Conservation (phyloP, 2,329 filamentous ascomycete genomes). For the Ophiostoma tasmaniense region DNA sequence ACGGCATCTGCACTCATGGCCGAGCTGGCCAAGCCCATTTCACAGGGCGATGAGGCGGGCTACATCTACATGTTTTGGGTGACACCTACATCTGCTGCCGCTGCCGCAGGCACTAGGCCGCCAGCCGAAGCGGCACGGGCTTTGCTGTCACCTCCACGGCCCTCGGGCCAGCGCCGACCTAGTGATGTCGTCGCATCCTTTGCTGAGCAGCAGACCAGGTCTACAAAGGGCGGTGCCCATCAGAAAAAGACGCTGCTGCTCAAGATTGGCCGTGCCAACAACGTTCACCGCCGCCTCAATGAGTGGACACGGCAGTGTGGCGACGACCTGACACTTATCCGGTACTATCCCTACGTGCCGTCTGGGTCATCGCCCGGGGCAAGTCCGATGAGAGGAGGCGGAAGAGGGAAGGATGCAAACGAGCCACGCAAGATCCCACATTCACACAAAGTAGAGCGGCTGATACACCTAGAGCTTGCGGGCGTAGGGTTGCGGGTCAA, state of each 20-base stretch:
- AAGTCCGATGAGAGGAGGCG: background rate
- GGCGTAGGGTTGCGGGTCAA: conserved; percentile 45
- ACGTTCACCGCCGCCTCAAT: conserved; percentile 83
- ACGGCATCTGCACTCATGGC: conserved; percentile 62
- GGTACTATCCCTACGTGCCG: conserved; percentile 79
- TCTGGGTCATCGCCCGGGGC: conserved; percentile 23
- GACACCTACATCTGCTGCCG: conserved; percentile 54
- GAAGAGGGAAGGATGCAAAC: background rate
- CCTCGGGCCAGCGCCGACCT: conserved; percentile 35
- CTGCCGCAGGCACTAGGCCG: conserved; percentile 44
- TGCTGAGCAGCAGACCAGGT: conserved; percentile 27
- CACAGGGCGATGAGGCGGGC: conserved; percentile 66
- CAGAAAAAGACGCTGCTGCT: conserved; percentile 34
- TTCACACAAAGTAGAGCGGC: conserved; percentile 76
- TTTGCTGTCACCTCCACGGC: conserved; percentile 44
- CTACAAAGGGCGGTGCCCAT: background rate
- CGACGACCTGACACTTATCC: conserved; percentile 75
- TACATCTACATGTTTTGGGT: conserved; percentile 99
- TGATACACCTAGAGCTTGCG: conserved; percentile 84
- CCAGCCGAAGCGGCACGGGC: conserved; percentile 52
- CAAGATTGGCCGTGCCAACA: conserved; percentile 61
- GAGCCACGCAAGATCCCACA: conserved; percentile 66
- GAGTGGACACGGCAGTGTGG: conserved; percentile 93
- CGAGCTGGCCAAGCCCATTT: conserved; percentile 69
- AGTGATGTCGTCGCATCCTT: conserved; percentile 49